Conservation (phyloP, 371 early-diverging fungal genomes). For the Encephalitozoon romaleae region DNA sequence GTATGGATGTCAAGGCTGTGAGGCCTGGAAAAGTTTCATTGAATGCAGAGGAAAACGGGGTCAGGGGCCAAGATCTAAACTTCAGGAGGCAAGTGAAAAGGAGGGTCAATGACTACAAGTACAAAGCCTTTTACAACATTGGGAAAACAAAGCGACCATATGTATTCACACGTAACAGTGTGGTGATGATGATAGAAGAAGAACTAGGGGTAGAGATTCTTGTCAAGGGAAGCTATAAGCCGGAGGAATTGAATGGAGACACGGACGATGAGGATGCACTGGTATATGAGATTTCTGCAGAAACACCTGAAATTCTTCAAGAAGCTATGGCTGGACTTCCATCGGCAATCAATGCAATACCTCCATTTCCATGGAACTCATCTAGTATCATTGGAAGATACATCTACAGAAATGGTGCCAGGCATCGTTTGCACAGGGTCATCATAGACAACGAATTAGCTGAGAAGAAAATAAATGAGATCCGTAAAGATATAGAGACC, state of each 20-base stretch:
- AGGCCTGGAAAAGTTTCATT: neutral
- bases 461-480: neutral
- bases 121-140: neutral
- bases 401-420: neutral
- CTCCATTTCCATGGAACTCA: too few relatives aligned
- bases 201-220: conserved; percentile 17
- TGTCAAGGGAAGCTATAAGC: neutral
- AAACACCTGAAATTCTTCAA: neutral
- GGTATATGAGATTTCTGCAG: neutral
- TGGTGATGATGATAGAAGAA: conserved; percentile 14
- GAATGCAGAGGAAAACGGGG: neutral
- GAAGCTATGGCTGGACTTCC: neutral
- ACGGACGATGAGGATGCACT: neutral
- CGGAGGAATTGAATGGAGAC: neutral
- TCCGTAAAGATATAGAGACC: neutral
- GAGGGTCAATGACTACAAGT: conserved; percentile 3
- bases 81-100: conserved; percentile 8
- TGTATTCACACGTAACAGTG: neutral
- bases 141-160: conserved; percentile 7
- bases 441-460: neutral
- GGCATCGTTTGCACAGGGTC: neutral
- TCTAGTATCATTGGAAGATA: neutral
- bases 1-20: neutral
- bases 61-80: neutral
- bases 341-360: neutral